These are phyloP conservation scores for Phytophthora citrophthora DNA, from an alignment of 352 stramenopile genomes.

Conservation along the genomic window DNA sequence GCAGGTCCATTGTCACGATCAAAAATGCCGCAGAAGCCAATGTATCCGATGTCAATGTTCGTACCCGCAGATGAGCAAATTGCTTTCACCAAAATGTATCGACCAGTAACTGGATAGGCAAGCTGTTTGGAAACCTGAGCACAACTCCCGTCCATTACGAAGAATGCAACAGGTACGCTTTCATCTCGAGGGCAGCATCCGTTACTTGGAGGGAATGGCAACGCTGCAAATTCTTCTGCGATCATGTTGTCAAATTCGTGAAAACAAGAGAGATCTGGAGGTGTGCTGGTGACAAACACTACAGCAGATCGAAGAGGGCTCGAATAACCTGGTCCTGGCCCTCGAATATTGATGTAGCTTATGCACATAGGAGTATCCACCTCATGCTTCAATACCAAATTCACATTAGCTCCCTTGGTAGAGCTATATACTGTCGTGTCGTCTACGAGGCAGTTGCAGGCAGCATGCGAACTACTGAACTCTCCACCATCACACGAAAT, in stretches of 20 bases:
- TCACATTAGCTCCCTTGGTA: constrained; percentile 71
- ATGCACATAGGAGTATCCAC: constrained; percentile 83
- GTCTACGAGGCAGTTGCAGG: constrained; percentile 77
- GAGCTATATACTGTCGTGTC: constrained; percentile 88
- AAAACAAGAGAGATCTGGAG: constrained; percentile 56
- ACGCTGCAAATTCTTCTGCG: constrained; percentile 74
- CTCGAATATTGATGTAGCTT: constrained; percentile 74
- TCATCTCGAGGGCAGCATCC: constrained; percentile 63
- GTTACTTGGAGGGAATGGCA: constrained; percentile 70
- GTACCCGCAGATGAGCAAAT: constrained; percentile 62
- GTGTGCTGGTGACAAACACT: constrained; percentile 76
- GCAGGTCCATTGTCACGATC: constrained; percentile 85
- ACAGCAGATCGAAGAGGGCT: constrained; percentile 67
- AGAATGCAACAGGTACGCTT: constrained; percentile 71
- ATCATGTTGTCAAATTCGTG: constrained; percentile 73
- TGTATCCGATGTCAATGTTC: constrained; percentile 89
- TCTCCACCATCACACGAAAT: constrained; percentile 79
- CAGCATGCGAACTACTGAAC: constrained; percentile 74
- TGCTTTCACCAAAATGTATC: constrained; percentile 85
- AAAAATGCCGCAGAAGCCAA: constrained; percentile 81
- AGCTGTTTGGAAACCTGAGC: constrained; percentile 83
- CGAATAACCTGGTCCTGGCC: constrained; percentile 80
- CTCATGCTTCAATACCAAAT: constrained; percentile 81
- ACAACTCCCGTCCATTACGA: constrained; percentile 81
- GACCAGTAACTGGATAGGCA: constrained; percentile 63